Evolutionary conservation across 805 yeast species (phyloP).

Genomic region (Candida koratica): DNA sequence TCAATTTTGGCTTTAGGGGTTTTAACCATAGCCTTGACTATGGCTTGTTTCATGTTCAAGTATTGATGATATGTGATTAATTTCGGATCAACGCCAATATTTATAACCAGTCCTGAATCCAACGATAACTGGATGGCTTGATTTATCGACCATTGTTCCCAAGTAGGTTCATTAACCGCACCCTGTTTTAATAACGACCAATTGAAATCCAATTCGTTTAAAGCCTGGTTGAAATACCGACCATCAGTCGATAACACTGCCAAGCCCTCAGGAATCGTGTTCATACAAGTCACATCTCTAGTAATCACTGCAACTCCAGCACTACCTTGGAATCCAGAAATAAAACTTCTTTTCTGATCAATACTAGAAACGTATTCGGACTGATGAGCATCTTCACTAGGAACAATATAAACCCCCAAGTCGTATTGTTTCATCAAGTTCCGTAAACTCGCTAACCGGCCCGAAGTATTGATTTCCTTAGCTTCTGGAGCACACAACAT

Average conservation of each 20-base stretch:
- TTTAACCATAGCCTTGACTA: constrained; percentile 26
- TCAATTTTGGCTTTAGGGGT: constrained; percentile 34
- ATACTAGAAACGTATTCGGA: constrained; percentile 53
- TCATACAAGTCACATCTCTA: constrained; percentile 49
- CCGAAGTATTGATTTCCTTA: constrained; percentile 57
- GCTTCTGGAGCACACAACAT: constrained; percentile 40
- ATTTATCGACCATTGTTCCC: constrained; percentile 56
- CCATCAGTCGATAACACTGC: constrained; percentile 60
- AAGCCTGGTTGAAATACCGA: constrained; percentile 57
- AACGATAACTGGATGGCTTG: constrained; percentile 48
- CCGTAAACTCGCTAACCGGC: constrained; percentile 61
- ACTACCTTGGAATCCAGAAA: constrained; percentile 58
- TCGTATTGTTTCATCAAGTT: constrained; percentile 44
- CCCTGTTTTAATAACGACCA: constrained; percentile 56
- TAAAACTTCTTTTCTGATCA: constrained; percentile 55
- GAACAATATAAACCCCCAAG: constrained; percentile 54
- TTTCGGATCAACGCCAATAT: constrained; percentile 49
- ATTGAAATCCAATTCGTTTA: constrained; percentile 55
- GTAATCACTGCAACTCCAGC: constrained; percentile 60
- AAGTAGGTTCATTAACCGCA: constrained; percentile 44
- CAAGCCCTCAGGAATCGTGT: constrained; percentile 49
- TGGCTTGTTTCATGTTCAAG: constrained; percentile 27
- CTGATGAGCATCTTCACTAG: constrained; percentile 63
- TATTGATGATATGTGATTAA: constrained; percentile 38
- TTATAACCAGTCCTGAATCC: constrained; percentile 40